Conservation (phyloP, 805 yeast genomes). For the Yamadazyma takamatsuzukensis region DNA sequence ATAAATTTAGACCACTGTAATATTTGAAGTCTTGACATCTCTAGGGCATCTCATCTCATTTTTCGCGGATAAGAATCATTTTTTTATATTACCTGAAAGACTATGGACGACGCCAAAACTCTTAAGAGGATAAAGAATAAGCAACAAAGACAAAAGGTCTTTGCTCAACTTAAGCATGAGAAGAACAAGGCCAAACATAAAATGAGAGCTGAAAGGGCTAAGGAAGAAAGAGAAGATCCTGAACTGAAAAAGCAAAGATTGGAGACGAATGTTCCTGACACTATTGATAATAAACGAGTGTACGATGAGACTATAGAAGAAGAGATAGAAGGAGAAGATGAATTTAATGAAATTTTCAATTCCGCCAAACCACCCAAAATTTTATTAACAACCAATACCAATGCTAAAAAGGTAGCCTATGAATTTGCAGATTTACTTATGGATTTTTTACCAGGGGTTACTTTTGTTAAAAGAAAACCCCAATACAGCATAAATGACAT, state of each 20-base stretch:
- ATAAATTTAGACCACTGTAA: conserved; percentile 18
- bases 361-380: conserved; percentile 68
- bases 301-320: conserved; percentile 77
- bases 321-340: conserved; percentile 61
- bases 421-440: conserved; percentile 83
- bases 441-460: conserved; percentile 80
- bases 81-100: conserved; percentile 3
- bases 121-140: conserved; percentile 62
- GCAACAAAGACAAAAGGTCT: conserved; percentile 73
- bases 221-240: conserved; percentile 81
- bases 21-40: no score
- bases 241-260: conserved; percentile 77
- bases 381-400: conserved; percentile 81
- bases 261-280: conserved; percentile 70
- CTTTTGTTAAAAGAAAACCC: conserved; percentile 82
- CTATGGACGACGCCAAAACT: conserved; percentile 26
- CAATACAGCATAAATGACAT: conserved; percentile 85
- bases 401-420: conserved; percentile 82
- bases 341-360: conserved; percentile 55
- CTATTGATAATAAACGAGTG: conserved; percentile 80
- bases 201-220: conserved; percentile 76
- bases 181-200: conserved; percentile 74
- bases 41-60: conserved; percentile 10
- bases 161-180: conserved; percentile 69
- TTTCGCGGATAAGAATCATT: no score